Percentiles rank a stretch among this genome's conserved stretches.
These are phyloP conservation scores for Hypomyces rosellus DNA, from an alignment of 2,329 filamentous ascomycete genomes.

Conservation along the genomic window DNA sequence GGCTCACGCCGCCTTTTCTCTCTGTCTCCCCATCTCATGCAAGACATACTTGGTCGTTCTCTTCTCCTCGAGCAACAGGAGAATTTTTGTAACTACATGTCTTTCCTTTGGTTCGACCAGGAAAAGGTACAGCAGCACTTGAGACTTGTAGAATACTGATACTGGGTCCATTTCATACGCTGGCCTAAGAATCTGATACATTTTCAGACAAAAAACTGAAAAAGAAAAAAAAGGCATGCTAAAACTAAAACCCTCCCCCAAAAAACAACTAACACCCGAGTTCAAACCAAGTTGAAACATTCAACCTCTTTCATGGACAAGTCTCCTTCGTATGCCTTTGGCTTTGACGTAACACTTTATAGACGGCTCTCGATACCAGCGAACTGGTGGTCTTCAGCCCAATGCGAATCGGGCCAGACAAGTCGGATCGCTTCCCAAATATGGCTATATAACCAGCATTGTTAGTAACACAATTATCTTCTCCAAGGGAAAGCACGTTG, in stretches of 20 bases:
- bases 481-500: not conserved
- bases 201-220: too few relatives aligned
- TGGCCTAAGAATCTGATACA: too few relatives aligned
- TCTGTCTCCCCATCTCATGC: not conserved
- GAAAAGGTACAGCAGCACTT: too few relatives aligned
- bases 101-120: too few relatives aligned
- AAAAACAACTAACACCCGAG: too few relatives aligned
- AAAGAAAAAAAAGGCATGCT: too few relatives aligned
- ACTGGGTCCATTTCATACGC: too few relatives aligned
- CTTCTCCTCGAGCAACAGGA: not conserved
- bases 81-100: not conserved
- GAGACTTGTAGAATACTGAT: too few relatives aligned
- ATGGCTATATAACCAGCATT: slow-evolving; percentile 48
- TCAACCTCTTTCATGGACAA: too few relatives aligned
- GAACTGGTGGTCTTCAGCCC: slow-evolving; percentile 66
- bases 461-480: slow-evolving; percentile 22
- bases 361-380: slow-evolving; percentile 72
- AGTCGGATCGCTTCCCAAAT: slow-evolving; percentile 90
- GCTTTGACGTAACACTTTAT: slow-evolving; percentile 35
- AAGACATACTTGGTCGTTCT: not conserved
- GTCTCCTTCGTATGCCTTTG: too few relatives aligned
- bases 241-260: too few relatives aligned
- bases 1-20: not conserved
- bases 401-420: slow-evolving; percentile 86
- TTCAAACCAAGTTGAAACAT: too few relatives aligned